Base-by-base conservation (phyloP, 2,329 filamentous ascomycete genomes). In the Botrytis galanthina region DNA sequence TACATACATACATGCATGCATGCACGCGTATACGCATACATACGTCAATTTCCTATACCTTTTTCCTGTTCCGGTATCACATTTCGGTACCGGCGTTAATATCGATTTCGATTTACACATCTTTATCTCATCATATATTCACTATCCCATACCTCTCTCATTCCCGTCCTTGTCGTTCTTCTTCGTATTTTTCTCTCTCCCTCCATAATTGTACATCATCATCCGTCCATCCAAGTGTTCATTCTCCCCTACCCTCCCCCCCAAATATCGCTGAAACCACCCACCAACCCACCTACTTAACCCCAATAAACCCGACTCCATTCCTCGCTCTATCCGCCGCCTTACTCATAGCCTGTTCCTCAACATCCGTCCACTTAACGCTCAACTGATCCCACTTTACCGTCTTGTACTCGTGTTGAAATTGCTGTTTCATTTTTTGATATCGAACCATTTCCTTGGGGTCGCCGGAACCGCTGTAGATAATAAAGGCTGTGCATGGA, bases 391-490 rank as follows among this genome's bases (percentile, higher is more conserved):
- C 89, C 90, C 90, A 92, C 77, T 90, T 90, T 75, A 84, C 87
- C 20, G 88, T 87, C 80, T 90, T 89, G 80, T 90, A 92, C 81
- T 92, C 90, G 77, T 85, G 86, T 80, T 87, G 88, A 84, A 87
- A 91, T 80, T 87, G 86, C 10, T 85, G 80, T 69, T 91, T 87
- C 84, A 90, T 83, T 35, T 85, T 85, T 83, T 91, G 88, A 76
- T 92, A 82, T 59, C 85, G 84, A 74, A 86, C 86, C 89, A 92
- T 91, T 78, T 89, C 87, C 48, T 89, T 86, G n/a, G 90, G 90
- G 78, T 92, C 89, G 57, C 90, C 90, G 9, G 88, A 90, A 75
- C 90, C 90, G 77, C 87, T 90, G 81, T 90, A 89, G 48, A 92
- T 82, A 63, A 92, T 85, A 72, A 92, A 85, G 4, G 86, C 90